Evolutionary conservation across 176 grass and related monocot species (phyloP), one percentile per base, ranked within the genome.

Genomic region (Leersia perrieri): DNA sequence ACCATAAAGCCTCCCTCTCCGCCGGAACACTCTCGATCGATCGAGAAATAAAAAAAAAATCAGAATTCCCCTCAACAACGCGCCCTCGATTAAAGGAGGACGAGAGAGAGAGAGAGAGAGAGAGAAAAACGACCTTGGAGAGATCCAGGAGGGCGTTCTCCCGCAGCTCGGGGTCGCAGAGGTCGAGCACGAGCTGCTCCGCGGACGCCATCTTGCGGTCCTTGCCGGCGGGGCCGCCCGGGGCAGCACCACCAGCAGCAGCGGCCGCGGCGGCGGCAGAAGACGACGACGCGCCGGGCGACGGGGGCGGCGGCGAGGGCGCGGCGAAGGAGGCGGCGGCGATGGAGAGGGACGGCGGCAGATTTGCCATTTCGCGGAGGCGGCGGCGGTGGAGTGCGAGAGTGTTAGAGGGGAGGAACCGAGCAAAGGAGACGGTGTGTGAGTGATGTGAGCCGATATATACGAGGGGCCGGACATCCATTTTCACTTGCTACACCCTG

Each of bases 181-280:
- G 81, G 66, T 98, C 82, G 49, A 98, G 86, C 66, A 95, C 92
- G 66, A 98, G 90, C 74, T 93, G 90, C 85, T 91, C 95, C n/a
- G 86, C 92, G 22, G 88, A 86, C 26, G 76, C 76, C 79, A 94
- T 90, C 67, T 84, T 85, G 42, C 88, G 66, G 27, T 98, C 95
- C 81, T 81, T 88, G 22, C 67, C 27, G n/a, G 31, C 72, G 5
- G 65, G n/a, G n/a, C n/a, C n/a, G n/a, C n/a, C n/a, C n/a, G n/a
- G n/a, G n/a, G n/a, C n/a, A n/a, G n/a, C n/a, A n/a, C n/a, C n/a
- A n/a, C n/a, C n/a, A n/a, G n/a, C n/a, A n/a, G n/a, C n/a, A n/a
- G n/a, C 15, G 10, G 36, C 39, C 12, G 33, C 79, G 4, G 61
- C 15, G 36, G 33, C 79, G 3, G 61, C 4, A 38, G 23, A 39